Base-by-base conservation (phyloP, 768 basidiomycete species). In the Collybiopsis confluens region DNA sequence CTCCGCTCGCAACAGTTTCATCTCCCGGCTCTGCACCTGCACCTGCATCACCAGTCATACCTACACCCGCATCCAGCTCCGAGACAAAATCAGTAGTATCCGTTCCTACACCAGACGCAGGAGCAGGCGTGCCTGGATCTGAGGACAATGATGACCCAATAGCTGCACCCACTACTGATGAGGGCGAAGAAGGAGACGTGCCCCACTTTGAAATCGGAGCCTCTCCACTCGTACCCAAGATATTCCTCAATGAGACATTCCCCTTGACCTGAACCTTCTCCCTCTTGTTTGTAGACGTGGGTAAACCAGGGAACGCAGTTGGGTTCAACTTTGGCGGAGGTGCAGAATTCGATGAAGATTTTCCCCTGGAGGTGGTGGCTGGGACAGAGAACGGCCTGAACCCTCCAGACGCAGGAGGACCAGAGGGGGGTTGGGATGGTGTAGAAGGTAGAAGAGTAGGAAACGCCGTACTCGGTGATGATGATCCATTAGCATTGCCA, bases 231-330 rank as follows among this genome's bases (percentile, higher is more conserved):
- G 70, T 71, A 9, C 86, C 86, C 35, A 86, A 58, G 35, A 92
- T 86, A 58, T 88, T 82, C 63, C 74, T 75, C 65, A 90, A 67
- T 38, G 85, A 86, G 60, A 78, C 69, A 61, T 87, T 88, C 52
- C 88, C 86, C 40, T 79, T 69, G 26, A 87, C 74, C 0, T 65
- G 67, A 9, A 76, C 73, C 56, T 75, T 82, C 35, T 60, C 62
- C 47, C 77, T 73, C 15, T 71, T 50, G 27, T 64, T 57, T 13
- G 68, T 62, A 6, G 74, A 67, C 20, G 76, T 65, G 0, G 88
- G 88, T 7, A 93, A 69, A 57, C 82, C 83, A 0, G 90, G 90
- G 69, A 93, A 93, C 36, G 82, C 73, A 0, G 79, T 56, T 38
- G 67, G 72, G 4, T 80, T 83, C 45, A 86, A 68, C 54, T 73